Evolutionary conservation across 805 yeast species (phyloP), one percentile per base, ranked within the genome.

Genomic region (Wickerhamomyces rabaulensis): DNA sequence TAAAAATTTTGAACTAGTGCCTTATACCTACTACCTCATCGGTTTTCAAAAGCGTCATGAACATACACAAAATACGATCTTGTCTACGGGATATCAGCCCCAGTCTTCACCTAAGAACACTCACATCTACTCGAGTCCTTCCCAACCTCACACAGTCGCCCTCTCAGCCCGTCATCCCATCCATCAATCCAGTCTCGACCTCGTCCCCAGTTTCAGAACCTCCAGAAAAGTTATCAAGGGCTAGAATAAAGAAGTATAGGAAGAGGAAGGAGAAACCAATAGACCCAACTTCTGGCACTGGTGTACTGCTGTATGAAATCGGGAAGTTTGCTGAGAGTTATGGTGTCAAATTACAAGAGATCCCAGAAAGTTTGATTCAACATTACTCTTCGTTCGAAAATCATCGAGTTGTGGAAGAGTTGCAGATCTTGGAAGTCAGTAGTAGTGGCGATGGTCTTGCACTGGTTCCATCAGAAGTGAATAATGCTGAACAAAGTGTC

Each of bases 391-490:
- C 40, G 20, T 41, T 41, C 9, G 20, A 21, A 2, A 50, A 47
- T 26, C 42, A 40, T 21, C 40, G 41, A 19, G 40, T 39, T 1
- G 38, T 50, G 2, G 83, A 81, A 3, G 67, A 79, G 44, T 85
- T 87, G 16, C 64, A 75, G 51, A 74, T 92, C 42, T 53, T 75
- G 27, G 72, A 47, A 25, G 42, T 52, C 26, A 43, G 47, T 12
- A 82, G 96, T 5, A 86, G 79, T 48, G 97, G 98, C 36, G 91
- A 87, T 48, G 97, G 97, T 0, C 56, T 92, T 23, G 95, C 85
- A 0, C 46, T 88, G 3, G 73, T 85, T 42, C 69, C 74, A 4
- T 81, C 81, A 48, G 89, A 91, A 1, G 74, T 68, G 10, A 69
- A 66, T 20, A 46, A 51, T 3, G 52, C 40, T 1, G 61, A 62